Conservation (phyloP, 2,329 filamentous ascomycete species). For the Aspergillus awamori region DNA sequence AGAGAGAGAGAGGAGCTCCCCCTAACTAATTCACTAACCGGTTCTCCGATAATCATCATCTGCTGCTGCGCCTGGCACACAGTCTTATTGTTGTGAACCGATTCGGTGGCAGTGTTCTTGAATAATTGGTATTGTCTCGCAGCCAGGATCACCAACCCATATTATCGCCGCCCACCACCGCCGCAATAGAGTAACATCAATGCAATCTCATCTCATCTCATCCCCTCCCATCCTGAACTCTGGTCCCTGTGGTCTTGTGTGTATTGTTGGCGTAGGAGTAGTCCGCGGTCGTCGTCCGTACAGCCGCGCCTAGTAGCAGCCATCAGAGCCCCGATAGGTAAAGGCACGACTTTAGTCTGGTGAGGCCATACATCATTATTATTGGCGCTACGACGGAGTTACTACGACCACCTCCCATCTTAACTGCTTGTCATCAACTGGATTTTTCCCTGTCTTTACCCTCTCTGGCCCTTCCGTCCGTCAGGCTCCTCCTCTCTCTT, state of each 20-base stretch:
- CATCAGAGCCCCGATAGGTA: constrained; percentile 5
- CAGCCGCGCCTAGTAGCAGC: constrained; percentile 1
- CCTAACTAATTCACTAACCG: neutral
- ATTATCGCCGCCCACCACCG: no score
- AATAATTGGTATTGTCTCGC: neutral
- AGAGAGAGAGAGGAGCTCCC: neutral
- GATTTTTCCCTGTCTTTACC: constrained; percentile 4
- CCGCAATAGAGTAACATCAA: neutral
- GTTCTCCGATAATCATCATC: neutral
- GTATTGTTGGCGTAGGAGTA: neutral
- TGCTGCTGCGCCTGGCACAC: neutral
- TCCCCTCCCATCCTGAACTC: neutral
- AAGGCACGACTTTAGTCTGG: constrained; percentile 2
- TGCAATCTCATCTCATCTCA: neutral
- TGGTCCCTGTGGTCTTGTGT: neutral
- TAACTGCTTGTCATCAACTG: constrained; percentile 6
- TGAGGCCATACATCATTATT: constrained; percentile 10
- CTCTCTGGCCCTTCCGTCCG: neutral
- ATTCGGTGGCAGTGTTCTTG: neutral
- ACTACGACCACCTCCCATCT: constrained; percentile 1
- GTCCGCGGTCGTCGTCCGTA: neutral
- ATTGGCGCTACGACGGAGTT: constrained; percentile 9
- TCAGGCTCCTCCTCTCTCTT: neutral
- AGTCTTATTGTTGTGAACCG: neutral
- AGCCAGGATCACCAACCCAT: neutral